These are phyloP conservation scores for Ascochyta rabiei DNA, from an alignment of 2,329 filamentous ascomycete species.

Conservation along the genomic window DNA sequence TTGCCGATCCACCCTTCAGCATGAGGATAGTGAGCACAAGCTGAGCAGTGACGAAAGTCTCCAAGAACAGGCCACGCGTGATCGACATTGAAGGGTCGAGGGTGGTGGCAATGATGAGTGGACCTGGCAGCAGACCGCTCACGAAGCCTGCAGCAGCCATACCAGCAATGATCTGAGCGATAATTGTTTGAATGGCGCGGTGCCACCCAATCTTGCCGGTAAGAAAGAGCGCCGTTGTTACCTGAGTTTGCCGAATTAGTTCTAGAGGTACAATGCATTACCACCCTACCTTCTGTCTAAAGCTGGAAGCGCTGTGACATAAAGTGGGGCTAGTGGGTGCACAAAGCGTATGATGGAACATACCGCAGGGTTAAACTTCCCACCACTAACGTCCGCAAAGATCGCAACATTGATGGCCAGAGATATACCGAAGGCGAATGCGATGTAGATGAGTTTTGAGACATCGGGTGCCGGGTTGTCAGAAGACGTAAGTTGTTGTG, in stretches of 20 bases:
- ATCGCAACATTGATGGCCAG: conserved; percentile 46
- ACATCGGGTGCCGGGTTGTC: conserved; percentile 20
- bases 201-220: conserved; percentile 31
- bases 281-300: not conserved
- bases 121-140: conserved; percentile 37
- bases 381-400: conserved; percentile 46
- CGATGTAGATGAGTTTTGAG: conserved; percentile 45
- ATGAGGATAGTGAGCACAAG: conserved; percentile 54
- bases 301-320: conserved; percentile 22
- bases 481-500: conserved; percentile 34
- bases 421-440: conserved; percentile 42
- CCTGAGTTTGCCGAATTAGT: conserved; percentile 19
- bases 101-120: conserved; percentile 30
- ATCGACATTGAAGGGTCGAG: conserved; percentile 32
- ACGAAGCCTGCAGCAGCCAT: conserved; percentile 42
- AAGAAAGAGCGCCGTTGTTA: conserved; percentile 32
- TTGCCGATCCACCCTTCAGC: conserved; percentile 65
- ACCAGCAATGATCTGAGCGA: conserved; percentile 37
- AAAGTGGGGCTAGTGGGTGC: conserved; percentile 33
- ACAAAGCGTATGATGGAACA: conserved; percentile 21
- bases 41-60: conserved; percentile 43
- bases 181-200: conserved; percentile 31
- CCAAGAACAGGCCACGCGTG: conserved; percentile 34
- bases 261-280: not conserved
- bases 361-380: conserved; percentile 40